Conservation (phyloP, 805 yeast genomes). For the Wickerhamiella kurtzmanii region DNA sequence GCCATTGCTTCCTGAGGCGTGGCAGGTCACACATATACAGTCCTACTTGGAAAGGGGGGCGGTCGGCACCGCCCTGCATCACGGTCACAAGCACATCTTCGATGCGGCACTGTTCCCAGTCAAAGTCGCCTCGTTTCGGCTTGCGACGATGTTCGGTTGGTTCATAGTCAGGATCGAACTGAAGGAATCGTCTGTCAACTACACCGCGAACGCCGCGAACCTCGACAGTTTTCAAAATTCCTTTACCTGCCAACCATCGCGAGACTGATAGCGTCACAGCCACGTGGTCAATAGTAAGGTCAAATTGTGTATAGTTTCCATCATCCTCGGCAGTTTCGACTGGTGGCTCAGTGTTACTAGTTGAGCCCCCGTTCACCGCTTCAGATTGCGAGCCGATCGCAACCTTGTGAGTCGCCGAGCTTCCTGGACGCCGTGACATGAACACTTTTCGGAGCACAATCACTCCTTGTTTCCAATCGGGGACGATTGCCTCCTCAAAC, state of each 20-base stretch:
- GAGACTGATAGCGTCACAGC: constrained; percentile 65
- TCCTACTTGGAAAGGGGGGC: constrained; percentile 75
- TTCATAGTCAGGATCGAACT: constrained; percentile 69
- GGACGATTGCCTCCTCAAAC: constrained; percentile 88
- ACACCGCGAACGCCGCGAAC: constrained; percentile 83
- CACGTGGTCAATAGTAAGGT: constrained; percentile 74
- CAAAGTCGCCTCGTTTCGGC: constrained; percentile 81
- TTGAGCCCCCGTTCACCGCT: constrained; percentile 44
- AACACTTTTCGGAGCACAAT: constrained; percentile 74
- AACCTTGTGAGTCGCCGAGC: constrained; percentile 31
- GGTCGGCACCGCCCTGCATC: constrained; percentile 52
- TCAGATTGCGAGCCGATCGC: constrained; percentile 61
- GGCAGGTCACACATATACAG: constrained; percentile 78
- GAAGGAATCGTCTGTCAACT: constrained; percentile 78
- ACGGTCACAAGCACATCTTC: constrained; percentile 76
- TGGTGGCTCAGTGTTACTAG: constrained; percentile 2
- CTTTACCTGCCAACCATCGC: constrained; percentile 83
- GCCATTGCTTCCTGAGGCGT: constrained; percentile 79
- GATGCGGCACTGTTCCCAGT: constrained; percentile 66
- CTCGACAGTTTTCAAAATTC: constrained; percentile 68
- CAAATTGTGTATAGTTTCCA: constrained; percentile 94
- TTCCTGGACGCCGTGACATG: constrained; percentile 70
- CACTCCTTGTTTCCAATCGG: constrained; percentile 82
- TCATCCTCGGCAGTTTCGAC: constrained; percentile 48
- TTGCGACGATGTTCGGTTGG: constrained; percentile 65